Conservation (phyloP, 164 flowering plant species). For the Vitis amurensis region DNA sequence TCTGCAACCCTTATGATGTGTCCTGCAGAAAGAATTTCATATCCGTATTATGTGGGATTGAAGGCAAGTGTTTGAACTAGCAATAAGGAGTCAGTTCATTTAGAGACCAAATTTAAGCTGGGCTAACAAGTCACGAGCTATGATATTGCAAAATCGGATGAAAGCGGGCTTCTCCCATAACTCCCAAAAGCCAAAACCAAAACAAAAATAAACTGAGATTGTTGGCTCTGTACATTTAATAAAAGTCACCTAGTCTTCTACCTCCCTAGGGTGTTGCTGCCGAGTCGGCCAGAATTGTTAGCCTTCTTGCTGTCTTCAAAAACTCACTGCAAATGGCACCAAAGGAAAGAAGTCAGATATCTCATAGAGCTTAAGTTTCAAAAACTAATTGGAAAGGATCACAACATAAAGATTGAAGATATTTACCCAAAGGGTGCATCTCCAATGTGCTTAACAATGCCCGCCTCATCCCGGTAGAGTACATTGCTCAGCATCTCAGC, state of each 20-base stretch:
- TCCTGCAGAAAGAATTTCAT: too few species aligned
- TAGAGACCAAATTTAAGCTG: not conserved
- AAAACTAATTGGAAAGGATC: too few species aligned
- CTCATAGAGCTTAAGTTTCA: not conserved
- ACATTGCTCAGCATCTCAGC: conserved; percentile 37
- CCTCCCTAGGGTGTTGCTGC: conserved; percentile 21
- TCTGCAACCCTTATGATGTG: too few species aligned
- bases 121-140: not conserved
- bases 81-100: not conserved
- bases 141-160: conserved; percentile 3
- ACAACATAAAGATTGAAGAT: not conserved
- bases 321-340: conserved; percentile 22
- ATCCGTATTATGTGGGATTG: too few species aligned
- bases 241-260: not conserved
- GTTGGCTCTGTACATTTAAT: conserved; percentile 20
- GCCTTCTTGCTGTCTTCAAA: conserved; percentile 31
- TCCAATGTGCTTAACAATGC: conserved; percentile 39
- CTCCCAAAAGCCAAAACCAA: not conserved
- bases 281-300: conserved; percentile 27
- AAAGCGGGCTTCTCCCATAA: not conserved
- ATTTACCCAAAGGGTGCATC: conserved; percentile 55
- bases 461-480: conserved; percentile 37
- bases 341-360: not conserved
- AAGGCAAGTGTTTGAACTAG: not conserved
- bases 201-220: not conserved